These are phyloP conservation scores for Lippia alba DNA, from an alignment of 305 asterid species.

Conservation along the genomic window DNA sequence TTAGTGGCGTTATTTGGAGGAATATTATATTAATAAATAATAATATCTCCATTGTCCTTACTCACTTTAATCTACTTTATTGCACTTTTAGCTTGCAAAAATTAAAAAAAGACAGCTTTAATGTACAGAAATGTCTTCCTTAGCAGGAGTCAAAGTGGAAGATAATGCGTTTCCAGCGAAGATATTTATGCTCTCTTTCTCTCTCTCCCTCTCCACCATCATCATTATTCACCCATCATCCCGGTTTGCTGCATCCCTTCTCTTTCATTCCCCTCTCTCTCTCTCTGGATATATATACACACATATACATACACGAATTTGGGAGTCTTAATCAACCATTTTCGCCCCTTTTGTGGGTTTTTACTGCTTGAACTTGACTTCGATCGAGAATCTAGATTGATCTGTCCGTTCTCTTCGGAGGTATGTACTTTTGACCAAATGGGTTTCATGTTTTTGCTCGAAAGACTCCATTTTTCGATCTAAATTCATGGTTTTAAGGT, in stretches of 20 bases:
- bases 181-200: conserved; percentile 26
- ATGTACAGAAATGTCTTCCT: conserved; percentile 29
- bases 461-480: conserved; percentile 38
- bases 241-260: conserved; percentile 34
- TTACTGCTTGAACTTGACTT: conserved; percentile 30
- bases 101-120: conserved; percentile 28
- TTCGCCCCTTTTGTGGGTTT: conserved; percentile 26
- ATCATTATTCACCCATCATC: conserved; percentile 39
- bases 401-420: conserved; percentile 29
- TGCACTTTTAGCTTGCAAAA: conserved; percentile 1
- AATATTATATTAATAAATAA: background rate
- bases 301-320: conserved; percentile 20
- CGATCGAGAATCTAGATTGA: conserved; percentile 27
- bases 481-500: conserved; percentile 22
- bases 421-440: conserved; percentile 39
- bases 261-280: conserved; percentile 1
- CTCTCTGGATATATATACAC: background rate
- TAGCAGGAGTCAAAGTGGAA: conserved; percentile 42
- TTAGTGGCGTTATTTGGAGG: background rate
- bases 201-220: conserved; percentile 29
- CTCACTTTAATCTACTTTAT: background rate
- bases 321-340: conserved; percentile 36
- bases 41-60: conserved; percentile 14
- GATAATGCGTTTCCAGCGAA: conserved; percentile 51
- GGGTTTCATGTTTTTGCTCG: conserved; percentile 7